phyloP scores from a whole-genome alignment of 2,329 filamentous ascomycete genomes.

The Nectriaceae sp. region DNA sequence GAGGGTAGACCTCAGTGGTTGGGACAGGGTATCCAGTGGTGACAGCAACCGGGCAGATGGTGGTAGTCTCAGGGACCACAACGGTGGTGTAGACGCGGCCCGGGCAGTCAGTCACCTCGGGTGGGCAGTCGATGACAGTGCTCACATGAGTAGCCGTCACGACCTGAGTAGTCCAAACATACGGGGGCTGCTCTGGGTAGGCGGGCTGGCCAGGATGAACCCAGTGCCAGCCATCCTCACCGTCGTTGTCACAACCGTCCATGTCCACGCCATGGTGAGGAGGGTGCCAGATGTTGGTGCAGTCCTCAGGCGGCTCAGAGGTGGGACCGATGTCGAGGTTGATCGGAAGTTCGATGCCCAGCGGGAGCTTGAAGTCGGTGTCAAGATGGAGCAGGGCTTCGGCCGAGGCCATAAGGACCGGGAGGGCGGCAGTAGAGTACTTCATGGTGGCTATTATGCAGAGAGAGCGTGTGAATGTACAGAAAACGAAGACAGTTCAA shows the following conservation, averaged over 20 bases:
- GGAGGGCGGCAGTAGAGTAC: conserved; percentile 12
- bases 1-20: background rate
- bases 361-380: conserved; percentile 12
- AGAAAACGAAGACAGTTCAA: conserved; percentile 12
- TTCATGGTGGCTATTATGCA: conserved; percentile 10
- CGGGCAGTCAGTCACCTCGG: conserved; percentile 41
- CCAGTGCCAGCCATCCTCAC: conserved; percentile 37
- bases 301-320: conserved; percentile 24
- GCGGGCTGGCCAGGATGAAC: conserved; percentile 33
- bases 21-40: conserved; percentile 14
- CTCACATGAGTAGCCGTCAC: conserved; percentile 40
- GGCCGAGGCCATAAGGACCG: conserved; percentile 20
- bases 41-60: conserved; percentile 45
- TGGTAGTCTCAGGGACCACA: conserved; percentile 41
- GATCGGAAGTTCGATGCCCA: conserved; percentile 7
- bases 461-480: conserved; percentile 2
- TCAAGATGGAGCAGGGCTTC: conserved; percentile 13
- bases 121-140: conserved; percentile 42
- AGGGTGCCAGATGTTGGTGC: conserved; percentile 39
- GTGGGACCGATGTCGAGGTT: conserved; percentile 6
- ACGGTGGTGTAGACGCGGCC: conserved; percentile 38
- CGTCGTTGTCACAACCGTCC: conserved; percentile 37
- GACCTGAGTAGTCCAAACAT: conserved; percentile 45
- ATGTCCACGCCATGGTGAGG: conserved; percentile 37
- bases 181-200: conserved; percentile 25